Evolutionary conservation across 2,329 filamentous ascomycete species (phyloP).

Genomic region (Exophiala oligosperma): DNA sequence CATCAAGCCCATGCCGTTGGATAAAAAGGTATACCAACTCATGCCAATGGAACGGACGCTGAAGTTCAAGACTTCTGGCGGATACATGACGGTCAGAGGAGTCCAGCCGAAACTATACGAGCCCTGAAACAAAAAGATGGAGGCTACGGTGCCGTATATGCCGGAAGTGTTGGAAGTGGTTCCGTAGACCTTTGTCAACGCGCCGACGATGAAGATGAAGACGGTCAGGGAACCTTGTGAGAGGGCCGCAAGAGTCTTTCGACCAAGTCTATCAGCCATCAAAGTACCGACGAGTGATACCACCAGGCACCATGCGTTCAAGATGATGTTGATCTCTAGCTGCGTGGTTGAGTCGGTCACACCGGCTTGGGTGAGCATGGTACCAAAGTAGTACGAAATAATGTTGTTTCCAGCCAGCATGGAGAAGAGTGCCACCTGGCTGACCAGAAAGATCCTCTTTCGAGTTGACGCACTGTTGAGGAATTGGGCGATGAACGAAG

Average conservation of each 20-base stretch:
- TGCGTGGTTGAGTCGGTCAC: constrained; percentile 46
- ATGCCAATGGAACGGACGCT: constrained; percentile 51
- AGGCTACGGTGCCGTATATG: constrained; percentile 42
- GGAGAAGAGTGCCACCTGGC: constrained; percentile 14
- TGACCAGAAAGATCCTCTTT: constrained; percentile 14
- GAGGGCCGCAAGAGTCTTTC: constrained; percentile 42
- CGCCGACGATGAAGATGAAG: constrained; percentile 54
- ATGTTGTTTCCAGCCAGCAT: constrained; percentile 25
- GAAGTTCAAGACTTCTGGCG: constrained; percentile 52
- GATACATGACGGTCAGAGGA: constrained; percentile 50
- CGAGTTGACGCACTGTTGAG: constrained; percentile 9
- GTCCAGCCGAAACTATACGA: constrained; percentile 49
- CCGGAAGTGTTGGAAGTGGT: constrained; percentile 39
- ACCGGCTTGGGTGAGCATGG: constrained; percentile 48
- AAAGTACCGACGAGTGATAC: constrained; percentile 46
- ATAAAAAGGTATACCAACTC: constrained; percentile 36
- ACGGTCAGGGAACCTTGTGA: constrained; percentile 36
- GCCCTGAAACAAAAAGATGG: constrained; percentile 38
- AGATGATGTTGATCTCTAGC: constrained; percentile 51
- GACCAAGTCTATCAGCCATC: constrained; percentile 44
- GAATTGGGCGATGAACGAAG: constrained; percentile 7
- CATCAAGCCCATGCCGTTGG: constrained; percentile 36
- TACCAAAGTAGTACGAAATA: constrained; percentile 41
- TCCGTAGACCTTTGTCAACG: constrained; percentile 47
- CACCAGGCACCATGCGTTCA: constrained; percentile 52